These are phyloP conservation scores for Paramecium sonneborni DNA, from an alignment of 73 alveolate species.

Conservation along the genomic window DNA sequence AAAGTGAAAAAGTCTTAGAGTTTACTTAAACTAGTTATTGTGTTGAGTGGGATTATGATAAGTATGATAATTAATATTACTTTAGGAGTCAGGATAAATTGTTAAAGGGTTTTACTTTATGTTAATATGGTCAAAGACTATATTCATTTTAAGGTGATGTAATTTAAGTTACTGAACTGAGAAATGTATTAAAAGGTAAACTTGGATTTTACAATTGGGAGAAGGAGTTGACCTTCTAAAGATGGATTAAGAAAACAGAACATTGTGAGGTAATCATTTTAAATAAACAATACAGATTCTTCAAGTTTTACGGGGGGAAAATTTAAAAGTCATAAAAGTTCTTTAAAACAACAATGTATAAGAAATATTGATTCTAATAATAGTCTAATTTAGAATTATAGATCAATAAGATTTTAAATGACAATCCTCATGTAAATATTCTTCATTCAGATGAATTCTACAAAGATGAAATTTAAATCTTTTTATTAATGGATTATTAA, in stretches of 20 bases:
- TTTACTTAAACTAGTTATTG: background rate
- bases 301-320: slow-evolving; percentile 38
- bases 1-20: background rate
- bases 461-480: background rate
- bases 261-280: background rate
- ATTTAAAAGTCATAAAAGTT: background rate
- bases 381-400: background rate
- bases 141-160: background rate
- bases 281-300: background rate
- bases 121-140: background rate
- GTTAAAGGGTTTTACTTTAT: background rate
- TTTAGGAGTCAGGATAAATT: background rate
- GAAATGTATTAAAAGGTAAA: background rate
- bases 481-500: background rate
- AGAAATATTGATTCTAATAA: background rate
- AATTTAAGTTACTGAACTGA: background rate
- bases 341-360: background rate
- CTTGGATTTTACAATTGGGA: background rate
- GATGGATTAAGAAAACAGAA: background rate
- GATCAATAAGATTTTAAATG: background rate
- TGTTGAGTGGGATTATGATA: background rate
- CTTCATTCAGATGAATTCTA: background rate
- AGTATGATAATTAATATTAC: background rate
- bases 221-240: background rate
- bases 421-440: background rate